Evolutionary conservation across 768 basidiomycete species (phyloP).

Genomic region (Amanita exitialis): DNA sequence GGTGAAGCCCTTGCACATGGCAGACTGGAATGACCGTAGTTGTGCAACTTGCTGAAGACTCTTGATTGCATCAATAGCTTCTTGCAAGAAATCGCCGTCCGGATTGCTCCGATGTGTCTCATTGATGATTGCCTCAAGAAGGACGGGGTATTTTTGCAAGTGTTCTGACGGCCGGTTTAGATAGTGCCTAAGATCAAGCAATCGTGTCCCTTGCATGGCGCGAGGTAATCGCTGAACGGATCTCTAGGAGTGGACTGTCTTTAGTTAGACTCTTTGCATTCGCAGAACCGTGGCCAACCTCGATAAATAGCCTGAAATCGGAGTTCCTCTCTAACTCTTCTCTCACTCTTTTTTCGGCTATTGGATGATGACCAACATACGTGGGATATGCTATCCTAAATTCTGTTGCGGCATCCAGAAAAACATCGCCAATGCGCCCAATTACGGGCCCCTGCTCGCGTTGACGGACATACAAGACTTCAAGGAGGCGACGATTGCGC

Average conservation of each 20-base stretch:
- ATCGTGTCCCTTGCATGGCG: conserved; percentile 24
- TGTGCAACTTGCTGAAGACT: conserved; percentile 75
- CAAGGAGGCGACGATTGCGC: conserved; percentile 73
- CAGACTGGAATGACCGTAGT: conserved; percentile 81
- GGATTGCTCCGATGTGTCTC: conserved; percentile 77
- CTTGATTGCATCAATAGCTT: conserved; percentile 79
- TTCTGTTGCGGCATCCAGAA: conserved; percentile 78
- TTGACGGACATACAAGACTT: conserved; percentile 80
- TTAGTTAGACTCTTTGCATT: background rate
- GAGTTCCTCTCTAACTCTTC: conserved; percentile 78
- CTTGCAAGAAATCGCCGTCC: conserved; percentile 72
- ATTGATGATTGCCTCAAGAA: conserved; percentile 77
- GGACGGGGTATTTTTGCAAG: conserved; percentile 74
- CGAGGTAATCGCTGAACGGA: conserved; percentile 29
- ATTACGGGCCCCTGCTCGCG: conserved; percentile 80
- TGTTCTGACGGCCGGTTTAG: conserved; percentile 75
- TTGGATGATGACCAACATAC: conserved; percentile 76
- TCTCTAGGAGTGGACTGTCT: conserved; percentile 20
- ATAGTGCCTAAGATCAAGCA: conserved; percentile 66
- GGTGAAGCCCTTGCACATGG: conserved; percentile 74
- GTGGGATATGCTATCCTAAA: conserved; percentile 81
- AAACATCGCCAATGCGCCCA: conserved; percentile 79
- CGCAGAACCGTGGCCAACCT: conserved; percentile 38
- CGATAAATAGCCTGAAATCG: conserved; percentile 76
- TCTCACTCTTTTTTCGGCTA: conserved; percentile 79